Evolutionary conservation across 2,329 filamentous ascomycete genomes (phyloP), one percentile per base, ranked within the genome.

Genomic region (Emmonsia crescens): DNA sequence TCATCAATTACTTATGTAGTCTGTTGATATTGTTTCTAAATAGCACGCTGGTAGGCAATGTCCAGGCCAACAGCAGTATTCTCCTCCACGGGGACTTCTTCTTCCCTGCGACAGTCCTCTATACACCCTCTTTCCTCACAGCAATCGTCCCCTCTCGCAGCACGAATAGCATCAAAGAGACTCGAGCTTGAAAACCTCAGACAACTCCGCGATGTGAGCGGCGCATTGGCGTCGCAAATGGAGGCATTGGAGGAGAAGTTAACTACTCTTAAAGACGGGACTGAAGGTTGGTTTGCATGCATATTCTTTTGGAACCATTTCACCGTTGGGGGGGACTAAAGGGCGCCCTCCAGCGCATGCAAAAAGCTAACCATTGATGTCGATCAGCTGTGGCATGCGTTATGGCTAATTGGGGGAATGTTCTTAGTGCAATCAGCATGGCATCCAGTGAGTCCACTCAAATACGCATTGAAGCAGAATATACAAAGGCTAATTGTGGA

Each of bases 341-440:
- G n/a, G 33, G 36, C 19, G n/a, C 21, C 5, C 5, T 14, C 33
- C 12, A 56, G 49, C 54, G 60, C 57, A 49, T 48, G n/a, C 12
- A 36, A 19, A 64, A 57, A 69, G 63, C 59, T 40, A 57, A 52
- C n/a, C 33, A 57, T 54, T 56, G 46, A 62, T 54, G 51, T 19
- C 27, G n/a, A 52, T 56, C 71, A 84, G 84, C 84, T 64, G 83
- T 87, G 62, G 84, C 84, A 60, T 83, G 82, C 54, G 85, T 87
- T n/a, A 77, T 87, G 68, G 81, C 82, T 46, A 87, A 87, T 69
- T 87, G 85, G 85, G 82, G 85, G 60, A 85, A 84, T 67, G 84
- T 87, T 33, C 72, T 87, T 57, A 76, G 83, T 59, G 84, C 84
- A 52, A 85, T 87, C 63, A 80, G 80, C 64, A 85, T 87, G 80